phyloP scores from a whole-genome alignment of 1,284 basidiomycete species.

The Sphagnurus paluster region DNA sequence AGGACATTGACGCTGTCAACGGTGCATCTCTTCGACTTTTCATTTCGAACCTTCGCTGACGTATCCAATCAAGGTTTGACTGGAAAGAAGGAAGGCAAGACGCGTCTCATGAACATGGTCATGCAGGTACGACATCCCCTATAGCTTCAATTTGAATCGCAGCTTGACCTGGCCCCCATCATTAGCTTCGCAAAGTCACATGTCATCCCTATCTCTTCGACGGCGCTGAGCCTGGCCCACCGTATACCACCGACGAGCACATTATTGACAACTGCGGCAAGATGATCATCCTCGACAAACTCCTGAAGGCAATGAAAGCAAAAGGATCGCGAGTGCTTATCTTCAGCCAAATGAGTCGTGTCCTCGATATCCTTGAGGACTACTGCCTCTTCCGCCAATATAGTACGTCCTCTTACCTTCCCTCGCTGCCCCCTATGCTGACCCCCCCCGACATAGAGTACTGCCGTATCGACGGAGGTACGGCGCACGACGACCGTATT shows the following conservation, averaged over 20 bases:
- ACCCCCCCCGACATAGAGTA: slow-evolving; percentile 64
- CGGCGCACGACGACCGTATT: slow-evolving; percentile 96
- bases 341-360: slow-evolving; percentile 98
- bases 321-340: slow-evolving; percentile 96
- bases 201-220: slow-evolving; percentile 88
- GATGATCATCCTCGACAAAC: slow-evolving; percentile 97
- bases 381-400: slow-evolving; percentile 93
- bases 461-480: slow-evolving; percentile 95
- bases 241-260: slow-evolving; percentile 98
- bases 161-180: neutral
- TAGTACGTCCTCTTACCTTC: slow-evolving; percentile 52
- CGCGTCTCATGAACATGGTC: slow-evolving; percentile 96
- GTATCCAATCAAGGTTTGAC: slow-evolving; percentile 58
- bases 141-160: neutral
- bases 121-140: slow-evolving; percentile 78
- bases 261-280: slow-evolving; percentile 94
- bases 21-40: slow-evolving; percentile 40
- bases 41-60: neutral
- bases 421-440: neutral
- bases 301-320: slow-evolving; percentile 85
- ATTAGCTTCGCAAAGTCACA: slow-evolving; percentile 75
- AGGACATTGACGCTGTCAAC: slow-evolving; percentile 99
- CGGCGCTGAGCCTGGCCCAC: slow-evolving; percentile 95
- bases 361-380: slow-evolving; percentile 94
- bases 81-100: slow-evolving; percentile 99